Conservation (phyloP, 2,329 filamentous ascomycete species). For the Botrytis aclada region DNA sequence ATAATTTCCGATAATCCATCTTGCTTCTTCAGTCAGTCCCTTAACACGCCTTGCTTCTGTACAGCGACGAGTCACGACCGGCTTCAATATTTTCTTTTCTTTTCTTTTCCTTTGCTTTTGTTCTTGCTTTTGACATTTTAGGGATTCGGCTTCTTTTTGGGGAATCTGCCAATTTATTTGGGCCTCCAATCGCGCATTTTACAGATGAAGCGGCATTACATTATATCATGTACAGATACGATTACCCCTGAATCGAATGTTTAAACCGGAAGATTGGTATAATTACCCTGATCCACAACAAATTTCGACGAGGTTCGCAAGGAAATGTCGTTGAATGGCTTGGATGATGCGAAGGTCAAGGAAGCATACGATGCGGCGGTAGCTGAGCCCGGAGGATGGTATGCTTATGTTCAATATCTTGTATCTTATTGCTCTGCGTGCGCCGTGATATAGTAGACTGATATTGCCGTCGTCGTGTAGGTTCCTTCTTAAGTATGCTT, state of each 20-base stretch:
- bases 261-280: constrained; percentile 15
- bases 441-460: constrained; percentile 21
- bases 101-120: background rate
- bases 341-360: constrained; percentile 76
- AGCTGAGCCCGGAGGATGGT: constrained; percentile 92
- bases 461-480: constrained; percentile 46
- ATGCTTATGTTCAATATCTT: constrained; percentile 24
- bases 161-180: constrained; percentile 7
- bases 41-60: constrained; percentile 4
- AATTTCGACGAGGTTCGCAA: constrained; percentile 19
- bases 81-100: background rate
- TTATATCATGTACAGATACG: constrained; percentile 33
- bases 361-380: constrained; percentile 80
- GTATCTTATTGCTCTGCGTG: background rate
- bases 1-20: constrained; percentile 19
- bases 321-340: constrained; percentile 90
- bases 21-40: background rate
- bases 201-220: constrained; percentile 31
- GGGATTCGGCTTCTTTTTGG: background rate
- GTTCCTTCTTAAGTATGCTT: constrained; percentile 90
- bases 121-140: background rate
- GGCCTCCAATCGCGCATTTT: constrained; percentile 4
- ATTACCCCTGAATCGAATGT: constrained; percentile 32
- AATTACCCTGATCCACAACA: constrained; percentile 10
- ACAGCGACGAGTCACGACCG: background rate